Evolutionary conservation across 2,329 filamentous ascomycete genomes (phyloP).

Genomic region (Aspergillus tamarii): DNA sequence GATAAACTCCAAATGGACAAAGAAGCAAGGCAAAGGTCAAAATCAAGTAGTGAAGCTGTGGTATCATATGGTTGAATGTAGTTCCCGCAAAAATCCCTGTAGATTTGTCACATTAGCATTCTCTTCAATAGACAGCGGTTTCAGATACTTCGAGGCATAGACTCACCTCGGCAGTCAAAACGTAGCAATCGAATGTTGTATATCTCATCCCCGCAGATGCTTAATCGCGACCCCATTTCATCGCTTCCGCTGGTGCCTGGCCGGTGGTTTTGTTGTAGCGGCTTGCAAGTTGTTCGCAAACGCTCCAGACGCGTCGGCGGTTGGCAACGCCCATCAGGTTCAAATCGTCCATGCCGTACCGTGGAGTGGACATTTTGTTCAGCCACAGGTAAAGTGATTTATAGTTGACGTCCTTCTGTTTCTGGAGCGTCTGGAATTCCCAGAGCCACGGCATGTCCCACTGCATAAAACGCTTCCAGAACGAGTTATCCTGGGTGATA

Average conservation of each 20-base stretch:
- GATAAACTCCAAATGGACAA: neutral
- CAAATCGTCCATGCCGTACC: slow-evolving; percentile 24
- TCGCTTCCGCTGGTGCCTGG: neutral
- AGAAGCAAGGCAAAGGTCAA: neutral
- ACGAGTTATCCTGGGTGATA: slow-evolving; percentile 23
- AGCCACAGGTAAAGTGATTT: slow-evolving; percentile 23
- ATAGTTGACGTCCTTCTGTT: slow-evolving; percentile 19
- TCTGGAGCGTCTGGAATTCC: slow-evolving; percentile 16
- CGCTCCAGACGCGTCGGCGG: slow-evolving; percentile 24
- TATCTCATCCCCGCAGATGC: neutral
- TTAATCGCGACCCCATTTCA: slow-evolving; percentile 1
- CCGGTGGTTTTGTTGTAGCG: slow-evolving; percentile 9
- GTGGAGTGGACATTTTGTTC: slow-evolving; percentile 18
- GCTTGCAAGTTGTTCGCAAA: slow-evolving; percentile 21
- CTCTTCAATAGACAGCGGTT: neutral
- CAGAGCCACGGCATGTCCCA: slow-evolving; percentile 28
- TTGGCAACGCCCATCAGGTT: slow-evolving; percentile 22
- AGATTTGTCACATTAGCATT: neutral
- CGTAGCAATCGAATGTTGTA: neutral
- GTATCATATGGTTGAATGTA: neutral
- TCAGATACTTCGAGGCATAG: neutral
- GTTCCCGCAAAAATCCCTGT: neutral
- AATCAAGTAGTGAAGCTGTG: neutral
- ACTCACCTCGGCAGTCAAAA: neutral
- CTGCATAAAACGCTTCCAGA: slow-evolving; percentile 24